Evolutionary conservation across 768 basidiomycete genomes (phyloP).

Genomic region (Candolleomyces aberdarensis): DNA sequence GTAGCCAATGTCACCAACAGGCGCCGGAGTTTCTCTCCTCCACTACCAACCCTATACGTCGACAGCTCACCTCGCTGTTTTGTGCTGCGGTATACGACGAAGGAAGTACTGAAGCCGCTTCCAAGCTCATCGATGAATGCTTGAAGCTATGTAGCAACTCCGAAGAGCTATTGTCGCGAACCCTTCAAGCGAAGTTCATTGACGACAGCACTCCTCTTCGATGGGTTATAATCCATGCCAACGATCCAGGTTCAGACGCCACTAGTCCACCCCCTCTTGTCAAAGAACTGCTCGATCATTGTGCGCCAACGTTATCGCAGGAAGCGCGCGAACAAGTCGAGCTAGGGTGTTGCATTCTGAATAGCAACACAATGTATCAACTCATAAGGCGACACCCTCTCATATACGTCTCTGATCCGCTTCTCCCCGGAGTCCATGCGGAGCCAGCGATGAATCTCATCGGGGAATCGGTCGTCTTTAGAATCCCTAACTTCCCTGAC

Average conservation of each 20-base stretch:
- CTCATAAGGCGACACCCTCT: not conserved
- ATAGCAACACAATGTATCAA: not conserved
- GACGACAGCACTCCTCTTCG: not conserved
- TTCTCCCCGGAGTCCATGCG: not conserved
- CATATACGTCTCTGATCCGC: not conserved
- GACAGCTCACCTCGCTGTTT: no score
- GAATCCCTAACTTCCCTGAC: not conserved
- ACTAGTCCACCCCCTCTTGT: not conserved
- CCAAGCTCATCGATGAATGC: not conserved
- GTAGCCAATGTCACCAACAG: no score
- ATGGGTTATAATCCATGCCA: not conserved
- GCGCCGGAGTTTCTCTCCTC: no score
- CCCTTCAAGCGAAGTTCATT: not conserved
- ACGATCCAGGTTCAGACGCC: not conserved
- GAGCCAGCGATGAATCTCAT: not conserved
- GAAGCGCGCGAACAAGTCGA: not conserved
- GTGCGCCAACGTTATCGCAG: not conserved
- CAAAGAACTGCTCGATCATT: not conserved
- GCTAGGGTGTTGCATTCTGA: not conserved
- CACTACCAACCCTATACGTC: no score
- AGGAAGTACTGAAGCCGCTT: not conserved
- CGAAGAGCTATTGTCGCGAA: not conserved
- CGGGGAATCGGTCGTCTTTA: not conserved
- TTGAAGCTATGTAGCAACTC: not conserved
- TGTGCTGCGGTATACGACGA: not conserved